These are phyloP conservation scores for Cercospora sesami DNA, from an alignment of 2,329 filamentous ascomycete species.

Conservation along the genomic window DNA sequence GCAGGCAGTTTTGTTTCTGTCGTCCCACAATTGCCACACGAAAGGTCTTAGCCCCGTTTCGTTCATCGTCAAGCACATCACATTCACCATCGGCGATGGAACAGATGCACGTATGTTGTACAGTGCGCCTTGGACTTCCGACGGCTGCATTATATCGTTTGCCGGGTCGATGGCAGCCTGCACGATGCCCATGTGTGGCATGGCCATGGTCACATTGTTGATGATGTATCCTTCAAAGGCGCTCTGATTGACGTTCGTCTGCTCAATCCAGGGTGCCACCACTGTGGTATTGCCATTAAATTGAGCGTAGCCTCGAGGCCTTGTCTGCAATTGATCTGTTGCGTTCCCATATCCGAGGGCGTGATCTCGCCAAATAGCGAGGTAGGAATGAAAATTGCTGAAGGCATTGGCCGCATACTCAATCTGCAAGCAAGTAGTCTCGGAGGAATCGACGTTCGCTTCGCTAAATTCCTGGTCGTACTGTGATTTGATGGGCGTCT, in stretches of 20 bases:
- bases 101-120: conserved; percentile 69
- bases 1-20: background rate
- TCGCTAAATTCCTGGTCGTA: conserved; percentile 47
- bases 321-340: conserved; percentile 44
- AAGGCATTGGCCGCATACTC: conserved; percentile 69
- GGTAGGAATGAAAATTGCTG: conserved; percentile 65
- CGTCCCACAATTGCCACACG: conserved; percentile 63
- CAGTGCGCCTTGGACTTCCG: conserved; percentile 61
- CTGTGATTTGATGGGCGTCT: conserved; percentile 56
- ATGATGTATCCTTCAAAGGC: conserved; percentile 40
- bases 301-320: conserved; percentile 63
- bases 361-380: conserved; percentile 52
- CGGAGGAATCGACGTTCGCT: background rate
- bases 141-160: conserved; percentile 71
- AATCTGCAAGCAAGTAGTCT: conserved; percentile 64
- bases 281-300: conserved; percentile 73
- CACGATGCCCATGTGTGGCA: conserved; percentile 72
- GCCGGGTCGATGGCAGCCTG: conserved; percentile 59
- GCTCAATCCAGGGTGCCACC: conserved; percentile 67
- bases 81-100: conserved; percentile 69
- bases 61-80: conserved; percentile 69
- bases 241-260: conserved; percentile 55
- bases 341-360: conserved; percentile 47
- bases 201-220: conserved; percentile 74
- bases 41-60: conserved; percentile 61